Percentiles rank a stretch among this genome's conserved stretches.
phyloP scores from a whole-genome alignment of 129 eudicot genomes.

The Oenanthe sinensis region DNA sequence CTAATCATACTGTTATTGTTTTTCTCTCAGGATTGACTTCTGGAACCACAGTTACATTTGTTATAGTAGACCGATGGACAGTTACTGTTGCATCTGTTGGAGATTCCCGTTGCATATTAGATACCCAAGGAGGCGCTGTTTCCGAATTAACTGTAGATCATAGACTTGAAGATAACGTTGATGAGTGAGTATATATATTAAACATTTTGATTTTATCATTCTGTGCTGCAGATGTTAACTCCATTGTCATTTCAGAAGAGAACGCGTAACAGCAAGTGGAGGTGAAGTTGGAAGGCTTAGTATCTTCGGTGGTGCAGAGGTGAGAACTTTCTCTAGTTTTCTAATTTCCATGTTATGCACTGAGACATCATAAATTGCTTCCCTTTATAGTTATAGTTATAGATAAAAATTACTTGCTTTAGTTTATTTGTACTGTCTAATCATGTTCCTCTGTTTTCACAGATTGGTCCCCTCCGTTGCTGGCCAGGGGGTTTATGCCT shows the following conservation, averaged over 20 bases:
- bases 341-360: neutral
- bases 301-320: constrained; percentile 76
- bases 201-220: neutral
- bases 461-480: constrained; percentile 96
- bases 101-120: constrained; percentile 85
- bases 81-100: constrained; percentile 96
- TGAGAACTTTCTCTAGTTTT: constrained; percentile 12
- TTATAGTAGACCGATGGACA: constrained; percentile 80
- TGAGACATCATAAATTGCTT: neutral
- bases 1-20: constrained; percentile 6
- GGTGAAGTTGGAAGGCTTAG: constrained; percentile 95
- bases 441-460: constrained; percentile 15
- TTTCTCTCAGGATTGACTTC: constrained; percentile 63
- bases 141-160: constrained; percentile 81
- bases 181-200: constrained; percentile 57
- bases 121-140: constrained; percentile 65
- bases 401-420: neutral
- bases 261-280: constrained; percentile 85
- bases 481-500: constrained; percentile 99
- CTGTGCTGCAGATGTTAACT: constrained; percentile 7
- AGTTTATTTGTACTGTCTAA: neutral
- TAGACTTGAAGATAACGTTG: constrained; percentile 84
- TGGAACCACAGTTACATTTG: constrained; percentile 92
- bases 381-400: neutral
- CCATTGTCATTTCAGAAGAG: constrained; percentile 49